phyloP scores from a whole-genome alignment of 164 flowering plant species.

The Kingdonia uniflora region DNA sequence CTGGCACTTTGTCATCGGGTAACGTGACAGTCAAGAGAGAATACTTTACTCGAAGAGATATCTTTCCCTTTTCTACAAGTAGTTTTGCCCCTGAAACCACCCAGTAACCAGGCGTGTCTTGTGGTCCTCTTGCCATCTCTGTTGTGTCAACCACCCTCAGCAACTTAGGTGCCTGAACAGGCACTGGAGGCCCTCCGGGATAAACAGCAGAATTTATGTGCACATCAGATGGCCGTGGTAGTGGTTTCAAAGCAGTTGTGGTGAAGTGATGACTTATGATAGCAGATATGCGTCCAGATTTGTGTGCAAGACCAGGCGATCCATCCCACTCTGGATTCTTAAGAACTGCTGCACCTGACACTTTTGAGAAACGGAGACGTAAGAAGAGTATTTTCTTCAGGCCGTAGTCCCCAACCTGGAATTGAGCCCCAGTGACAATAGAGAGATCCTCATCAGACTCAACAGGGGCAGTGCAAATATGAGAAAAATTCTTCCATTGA shows the following conservation, averaged over 20 bases:
- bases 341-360: slow-evolving; percentile 45
- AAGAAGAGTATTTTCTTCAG: slow-evolving; percentile 69
- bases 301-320: slow-evolving; percentile 60
- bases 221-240: slow-evolving; percentile 84
- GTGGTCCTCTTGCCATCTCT: slow-evolving; percentile 91
- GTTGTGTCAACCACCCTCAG: slow-evolving; percentile 75
- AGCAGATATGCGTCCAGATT: slow-evolving; percentile 86
- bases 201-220: slow-evolving; percentile 85
- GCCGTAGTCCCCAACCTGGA: slow-evolving; percentile 66
- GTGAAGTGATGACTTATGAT: slow-evolving; percentile 86
- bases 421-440: slow-evolving; percentile 83
- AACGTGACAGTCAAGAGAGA: slow-evolving; percentile 49
- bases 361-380: slow-evolving; percentile 64
- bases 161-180: slow-evolving; percentile 60
- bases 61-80: slow-evolving; percentile 70
- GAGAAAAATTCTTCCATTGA: slow-evolving; percentile 88
- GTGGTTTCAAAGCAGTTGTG: slow-evolving; percentile 54
- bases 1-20: slow-evolving; percentile 39
- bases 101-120: slow-evolving; percentile 95
- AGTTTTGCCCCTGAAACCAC: slow-evolving; percentile 91
- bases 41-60: slow-evolving; percentile 70
- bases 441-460: slow-evolving; percentile 72
- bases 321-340: slow-evolving; percentile 85
- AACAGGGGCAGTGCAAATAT: slow-evolving; percentile 94
- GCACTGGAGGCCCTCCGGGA: slow-evolving; percentile 95